These are phyloP conservation scores for Echinosphaeria canescens DNA, from an alignment of 2,329 filamentous ascomycete species.

Conservation along the genomic window DNA sequence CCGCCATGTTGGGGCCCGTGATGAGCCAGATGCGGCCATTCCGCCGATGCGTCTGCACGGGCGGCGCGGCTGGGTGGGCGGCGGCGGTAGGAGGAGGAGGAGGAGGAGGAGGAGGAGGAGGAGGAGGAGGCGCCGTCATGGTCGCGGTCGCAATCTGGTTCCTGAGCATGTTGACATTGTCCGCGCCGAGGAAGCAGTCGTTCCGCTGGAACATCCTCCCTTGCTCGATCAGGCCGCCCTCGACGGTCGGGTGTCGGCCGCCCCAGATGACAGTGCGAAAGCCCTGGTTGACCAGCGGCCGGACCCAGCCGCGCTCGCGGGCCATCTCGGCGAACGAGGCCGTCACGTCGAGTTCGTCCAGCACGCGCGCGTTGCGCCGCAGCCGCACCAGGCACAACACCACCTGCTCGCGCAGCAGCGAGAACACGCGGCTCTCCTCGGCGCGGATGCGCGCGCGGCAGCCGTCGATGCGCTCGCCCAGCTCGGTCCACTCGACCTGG, in stretches of 20 bases:
- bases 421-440: slow-evolving; percentile 70
- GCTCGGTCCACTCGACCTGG: slow-evolving; percentile 58
- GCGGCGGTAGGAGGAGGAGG: no score
- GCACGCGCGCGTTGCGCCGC: slow-evolving; percentile 70
- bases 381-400: slow-evolving; percentile 68
- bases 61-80: no score
- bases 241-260: slow-evolving; percentile 83
- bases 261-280: slow-evolving; percentile 57
- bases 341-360: slow-evolving; percentile 84
- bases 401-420: slow-evolving; percentile 50
- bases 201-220: slow-evolving; percentile 71
- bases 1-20: slow-evolving; percentile 92
- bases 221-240: slow-evolving; percentile 56
- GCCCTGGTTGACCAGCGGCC: slow-evolving; percentile 47
- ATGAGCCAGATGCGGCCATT: slow-evolving; percentile 44
- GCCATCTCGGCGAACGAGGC: slow-evolving; percentile 72
- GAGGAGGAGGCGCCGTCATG: no score
- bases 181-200: slow-evolving; percentile 52
- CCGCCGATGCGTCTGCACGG: no score
- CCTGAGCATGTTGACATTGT: no score
- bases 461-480: slow-evolving; percentile 65
- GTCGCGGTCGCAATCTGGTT: slow-evolving; percentile 54
- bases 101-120: no score
- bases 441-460: slow-evolving; percentile 54
- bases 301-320: slow-evolving; percentile 45